These are phyloP conservation scores for Coemansia sp. DNA, from an alignment of 192 early-diverging fungal genomes.

Conservation along the genomic window DNA sequence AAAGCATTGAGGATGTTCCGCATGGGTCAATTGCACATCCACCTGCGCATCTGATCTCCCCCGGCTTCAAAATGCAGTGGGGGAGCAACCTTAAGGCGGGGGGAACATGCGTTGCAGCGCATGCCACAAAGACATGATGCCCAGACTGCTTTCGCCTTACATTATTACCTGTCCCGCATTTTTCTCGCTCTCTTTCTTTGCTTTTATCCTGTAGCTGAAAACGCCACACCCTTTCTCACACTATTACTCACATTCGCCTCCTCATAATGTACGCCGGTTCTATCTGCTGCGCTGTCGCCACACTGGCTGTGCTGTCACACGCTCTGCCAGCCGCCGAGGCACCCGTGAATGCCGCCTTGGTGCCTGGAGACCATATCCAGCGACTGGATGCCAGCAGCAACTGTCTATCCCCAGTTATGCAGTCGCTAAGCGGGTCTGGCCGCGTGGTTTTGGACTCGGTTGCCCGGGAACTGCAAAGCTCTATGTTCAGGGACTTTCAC, in stretches of 20 bases:
- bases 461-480: conserved; percentile 23
- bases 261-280: conserved; percentile 3
- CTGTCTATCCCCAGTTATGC: conserved; percentile 28
- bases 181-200: neutral
- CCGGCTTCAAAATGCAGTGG: neutral
- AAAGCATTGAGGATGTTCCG: neutral
- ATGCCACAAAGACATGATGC: neutral
- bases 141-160: neutral
- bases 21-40: neutral
- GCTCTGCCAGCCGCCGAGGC: conserved; percentile 13
- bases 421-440: conserved; percentile 12
- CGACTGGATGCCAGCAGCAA: conserved; percentile 20
- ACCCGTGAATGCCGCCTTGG: neutral
- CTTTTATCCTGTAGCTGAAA: neutral
- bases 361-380: conserved; percentile 14
- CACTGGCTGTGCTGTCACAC: conserved; percentile 5
- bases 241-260: neutral
- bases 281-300: conserved; percentile 5
- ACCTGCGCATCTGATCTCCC: neutral
- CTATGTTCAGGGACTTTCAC: conserved; percentile 50
- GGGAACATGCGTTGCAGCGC: neutral
- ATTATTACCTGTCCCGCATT: neutral
- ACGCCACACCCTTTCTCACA: neutral
- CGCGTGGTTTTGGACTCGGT: conserved; percentile 23
- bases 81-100: neutral